Conservation (phyloP, 176 grass and related monocot genomes). For the Oryza meridionalis region DNA sequence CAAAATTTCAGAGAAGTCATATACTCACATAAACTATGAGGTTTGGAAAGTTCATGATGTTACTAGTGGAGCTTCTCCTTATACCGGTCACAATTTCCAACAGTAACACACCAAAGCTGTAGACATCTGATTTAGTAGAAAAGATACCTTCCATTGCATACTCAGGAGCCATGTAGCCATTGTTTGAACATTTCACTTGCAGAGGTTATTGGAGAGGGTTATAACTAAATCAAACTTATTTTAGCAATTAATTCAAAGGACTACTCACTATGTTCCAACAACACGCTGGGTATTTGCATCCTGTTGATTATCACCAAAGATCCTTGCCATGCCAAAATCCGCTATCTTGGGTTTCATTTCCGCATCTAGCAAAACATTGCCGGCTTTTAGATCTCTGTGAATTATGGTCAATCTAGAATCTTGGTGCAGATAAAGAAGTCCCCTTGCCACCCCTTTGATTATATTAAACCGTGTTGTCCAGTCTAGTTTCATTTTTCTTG, state of each 20-base stretch:
- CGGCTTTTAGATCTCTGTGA: not conserved
- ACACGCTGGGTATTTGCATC: not conserved
- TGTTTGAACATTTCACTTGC: not conserved
- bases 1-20: too few species aligned
- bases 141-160: not conserved
- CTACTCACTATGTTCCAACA: not conserved
- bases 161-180: not conserved
- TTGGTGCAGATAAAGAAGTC: not conserved
- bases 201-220: not conserved
- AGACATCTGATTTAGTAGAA: not conserved
- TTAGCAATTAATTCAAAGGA: not conserved
- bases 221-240: not conserved
- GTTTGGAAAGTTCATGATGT: not conserved
- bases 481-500: not conserved
- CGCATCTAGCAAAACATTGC: not conserved
- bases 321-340: not conserved
- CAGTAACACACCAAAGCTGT: not conserved
- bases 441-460: not conserved
- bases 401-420: not conserved
- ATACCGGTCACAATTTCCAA: not conserved
- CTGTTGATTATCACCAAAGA: not conserved
- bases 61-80: not conserved
- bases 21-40: not conserved
- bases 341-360: not conserved
- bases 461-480: not conserved